Evolutionary conservation across 768 basidiomycete genomes (phyloP).

Genomic region (Mycena kentingensis): DNA sequence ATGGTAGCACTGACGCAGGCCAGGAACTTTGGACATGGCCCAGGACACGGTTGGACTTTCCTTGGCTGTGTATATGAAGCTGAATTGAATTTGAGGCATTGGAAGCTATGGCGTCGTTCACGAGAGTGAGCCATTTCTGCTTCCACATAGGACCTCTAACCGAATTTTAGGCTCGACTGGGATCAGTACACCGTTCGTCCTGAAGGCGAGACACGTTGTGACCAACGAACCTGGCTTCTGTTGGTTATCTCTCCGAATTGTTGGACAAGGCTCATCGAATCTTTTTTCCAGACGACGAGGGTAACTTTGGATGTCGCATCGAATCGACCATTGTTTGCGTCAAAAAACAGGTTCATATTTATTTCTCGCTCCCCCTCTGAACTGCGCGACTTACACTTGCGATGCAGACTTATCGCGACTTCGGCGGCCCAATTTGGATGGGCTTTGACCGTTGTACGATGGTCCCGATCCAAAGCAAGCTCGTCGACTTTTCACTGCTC

Average conservation of each 20-base stretch:
- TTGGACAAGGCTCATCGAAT: not conserved
- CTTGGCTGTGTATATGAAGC: constrained; percentile 56
- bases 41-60: constrained; percentile 63
- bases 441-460: constrained; percentile 71
- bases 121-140: constrained; percentile 42
- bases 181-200: constrained; percentile 43
- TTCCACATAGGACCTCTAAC: constrained; percentile 50
- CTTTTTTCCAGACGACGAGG: constrained; percentile 13
- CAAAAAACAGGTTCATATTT: constrained; percentile 12
- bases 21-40: constrained; percentile 51
- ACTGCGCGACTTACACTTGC: constrained; percentile 24
- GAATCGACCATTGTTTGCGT: constrained; percentile 21
- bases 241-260: constrained; percentile 29
- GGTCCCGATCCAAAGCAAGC: constrained; percentile 69
- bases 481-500: constrained; percentile 62
- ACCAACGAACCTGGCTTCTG: constrained; percentile 79
- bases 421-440: constrained; percentile 57
- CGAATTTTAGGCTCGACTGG: constrained; percentile 22
- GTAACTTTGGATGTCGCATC: constrained; percentile 21
- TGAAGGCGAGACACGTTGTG: constrained; percentile 58
- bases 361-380: not conserved
- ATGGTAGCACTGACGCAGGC: not conserved
- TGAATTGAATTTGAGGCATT: too few species aligned
- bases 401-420: constrained; percentile 47
- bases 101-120: constrained; percentile 20